phyloP scores from a whole-genome alignment of 257 asterid genomes.

The Marsdenia floribunda region DNA sequence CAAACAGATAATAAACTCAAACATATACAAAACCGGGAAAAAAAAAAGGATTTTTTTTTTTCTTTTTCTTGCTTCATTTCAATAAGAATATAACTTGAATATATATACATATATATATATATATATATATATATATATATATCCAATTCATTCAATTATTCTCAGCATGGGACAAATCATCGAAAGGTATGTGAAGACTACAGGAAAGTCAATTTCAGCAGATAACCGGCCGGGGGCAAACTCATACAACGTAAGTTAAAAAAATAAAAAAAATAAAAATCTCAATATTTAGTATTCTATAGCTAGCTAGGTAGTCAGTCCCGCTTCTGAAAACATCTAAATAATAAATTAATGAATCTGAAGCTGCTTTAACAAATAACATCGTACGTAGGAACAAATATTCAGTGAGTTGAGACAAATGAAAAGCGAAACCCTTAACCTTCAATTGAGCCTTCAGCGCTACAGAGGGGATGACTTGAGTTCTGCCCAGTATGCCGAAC shows the following conservation, averaged over 20 bases:
- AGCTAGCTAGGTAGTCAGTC: not conserved
- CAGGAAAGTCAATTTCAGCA: conserved; percentile 34
- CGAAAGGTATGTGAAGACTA: conserved; percentile 47
- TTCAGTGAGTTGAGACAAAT: conserved; percentile 40
- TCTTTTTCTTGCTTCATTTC: not conserved
- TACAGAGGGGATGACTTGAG: conserved; percentile 67
- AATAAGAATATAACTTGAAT: not conserved
- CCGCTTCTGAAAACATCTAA: too few species aligned
- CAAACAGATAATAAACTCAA: not conserved
- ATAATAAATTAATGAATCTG: too few species aligned
- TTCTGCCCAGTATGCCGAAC: conserved; percentile 46
- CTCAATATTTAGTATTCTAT: not conserved
- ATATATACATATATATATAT: not conserved
- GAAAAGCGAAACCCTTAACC: conserved; percentile 56
- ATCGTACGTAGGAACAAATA: conserved; percentile 34
- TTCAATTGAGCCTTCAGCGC: conserved; percentile 64
- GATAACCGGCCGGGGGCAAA: conserved; percentile 21
- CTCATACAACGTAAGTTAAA: conserved; percentile 33
- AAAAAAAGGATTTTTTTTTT: too few species aligned
- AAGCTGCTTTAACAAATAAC: too few species aligned
- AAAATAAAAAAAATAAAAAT: not conserved
- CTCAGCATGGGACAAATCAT: conserved; percentile 70
- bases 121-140: not conserved
- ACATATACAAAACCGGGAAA: too few species aligned
- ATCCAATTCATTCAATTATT: conserved; percentile 3